These are phyloP conservation scores for Plenodomus lindquistii DNA, from an alignment of 2,329 filamentous ascomycete genomes.

Conservation along the genomic window DNA sequence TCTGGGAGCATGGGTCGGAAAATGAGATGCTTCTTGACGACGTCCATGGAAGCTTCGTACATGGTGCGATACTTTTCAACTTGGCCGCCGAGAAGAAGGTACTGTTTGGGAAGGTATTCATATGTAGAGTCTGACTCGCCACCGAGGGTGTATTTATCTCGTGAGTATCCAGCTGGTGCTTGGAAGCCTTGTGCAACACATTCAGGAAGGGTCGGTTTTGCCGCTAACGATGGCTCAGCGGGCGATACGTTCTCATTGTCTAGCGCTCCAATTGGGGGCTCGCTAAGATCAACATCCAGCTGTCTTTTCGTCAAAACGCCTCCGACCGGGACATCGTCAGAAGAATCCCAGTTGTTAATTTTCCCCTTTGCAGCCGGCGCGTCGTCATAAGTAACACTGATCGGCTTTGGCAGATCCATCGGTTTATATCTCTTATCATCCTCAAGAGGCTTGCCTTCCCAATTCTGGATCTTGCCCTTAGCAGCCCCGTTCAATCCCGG, in stretches of 20 bases:
- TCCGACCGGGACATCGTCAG: no score
- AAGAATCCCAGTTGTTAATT: conserved; percentile 27
- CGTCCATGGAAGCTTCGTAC: conserved; percentile 58
- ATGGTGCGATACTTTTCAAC: conserved; percentile 55
- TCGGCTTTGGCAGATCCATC: conserved; percentile 27
- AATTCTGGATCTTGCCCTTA: background rate
- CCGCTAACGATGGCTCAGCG: conserved; percentile 9
- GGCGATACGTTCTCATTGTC: conserved; percentile 3
- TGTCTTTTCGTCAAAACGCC: conserved; percentile 22
- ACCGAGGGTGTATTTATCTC: conserved; percentile 49
- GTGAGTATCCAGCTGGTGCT: conserved; percentile 49
- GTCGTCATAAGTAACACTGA: conserved; percentile 23
- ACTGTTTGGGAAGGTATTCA: conserved; percentile 54
- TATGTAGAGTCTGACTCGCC: conserved; percentile 48
- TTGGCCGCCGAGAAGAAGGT: conserved; percentile 52
- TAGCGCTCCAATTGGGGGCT: conserved; percentile 10
- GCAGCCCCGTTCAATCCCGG: background rate
- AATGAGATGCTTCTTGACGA: conserved; percentile 52
- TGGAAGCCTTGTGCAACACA: conserved; percentile 59
- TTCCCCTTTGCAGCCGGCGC: conserved; percentile 15
- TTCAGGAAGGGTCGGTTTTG: conserved; percentile 25
- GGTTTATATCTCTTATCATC: conserved; percentile 36
- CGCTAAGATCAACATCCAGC: conserved; percentile 23
- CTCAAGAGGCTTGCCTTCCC: conserved; percentile 18
- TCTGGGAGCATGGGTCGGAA: conserved; percentile 57